phyloP scores from a whole-genome alignment of 352 stramenopile genomes.

The Aphanomyces euteiches region DNA sequence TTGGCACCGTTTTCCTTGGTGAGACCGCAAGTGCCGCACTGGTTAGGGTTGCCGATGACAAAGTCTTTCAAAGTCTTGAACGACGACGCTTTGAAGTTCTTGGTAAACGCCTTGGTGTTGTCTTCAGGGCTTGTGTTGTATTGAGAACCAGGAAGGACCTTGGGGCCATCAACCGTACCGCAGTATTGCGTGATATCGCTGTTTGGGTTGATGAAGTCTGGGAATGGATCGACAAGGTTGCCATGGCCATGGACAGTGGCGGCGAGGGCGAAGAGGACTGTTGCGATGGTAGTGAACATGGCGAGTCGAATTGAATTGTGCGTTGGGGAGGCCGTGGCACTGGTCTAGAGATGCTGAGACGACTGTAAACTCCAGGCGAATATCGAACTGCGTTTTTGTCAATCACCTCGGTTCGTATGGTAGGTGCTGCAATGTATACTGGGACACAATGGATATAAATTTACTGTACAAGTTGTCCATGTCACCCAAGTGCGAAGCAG shows the following conservation, averaged over 20 bases:
- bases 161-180: conserved; percentile 12
- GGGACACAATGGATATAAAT: too few relatives aligned
- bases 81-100: conserved; percentile 3
- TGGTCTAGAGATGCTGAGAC: too few relatives aligned
- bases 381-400: too few relatives aligned
- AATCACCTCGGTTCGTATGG: too few relatives aligned
- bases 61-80: conserved; percentile 12
- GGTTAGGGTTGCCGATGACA: neutral
- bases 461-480: too few relatives aligned
- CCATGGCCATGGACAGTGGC: neutral
- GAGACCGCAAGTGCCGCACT: conserved; percentile 13
- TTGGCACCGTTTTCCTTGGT: conserved; percentile 3
- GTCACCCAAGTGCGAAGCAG: too few relatives aligned
- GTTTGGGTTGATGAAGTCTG: neutral
- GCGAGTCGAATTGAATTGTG: neutral
- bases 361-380: too few relatives aligned
- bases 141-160: neutral
- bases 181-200: conserved; percentile 2
- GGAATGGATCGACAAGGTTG: conserved; percentile 11
- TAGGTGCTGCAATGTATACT: too few relatives aligned
- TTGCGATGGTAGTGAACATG: neutral
- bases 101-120: conserved; percentile 1
- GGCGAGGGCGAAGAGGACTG: neutral
- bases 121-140: conserved; percentile 10
- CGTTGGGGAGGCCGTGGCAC: too few relatives aligned